A percentile compares a stretch with the other conserved stretches of the same genome.
These are phyloP conservation scores for Trichoderma pleuroti DNA, from an alignment of 2,329 filamentous ascomycete species.

Conservation along the genomic window DNA sequence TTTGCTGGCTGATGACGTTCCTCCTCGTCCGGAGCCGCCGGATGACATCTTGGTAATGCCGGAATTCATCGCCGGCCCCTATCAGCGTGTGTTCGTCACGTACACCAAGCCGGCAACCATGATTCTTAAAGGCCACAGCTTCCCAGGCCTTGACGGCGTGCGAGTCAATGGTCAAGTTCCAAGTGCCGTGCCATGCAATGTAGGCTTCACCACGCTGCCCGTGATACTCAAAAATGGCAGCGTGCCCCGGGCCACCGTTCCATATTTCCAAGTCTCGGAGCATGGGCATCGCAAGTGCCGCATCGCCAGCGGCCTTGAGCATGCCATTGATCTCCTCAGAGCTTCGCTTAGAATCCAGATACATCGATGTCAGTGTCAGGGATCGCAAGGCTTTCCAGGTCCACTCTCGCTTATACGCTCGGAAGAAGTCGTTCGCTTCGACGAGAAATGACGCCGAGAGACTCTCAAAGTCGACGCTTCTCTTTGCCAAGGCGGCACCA, in stretches of 20 bases:
- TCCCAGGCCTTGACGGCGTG: not conserved
- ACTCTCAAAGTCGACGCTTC: not conserved
- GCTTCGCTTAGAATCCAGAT: not conserved
- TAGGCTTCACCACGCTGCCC: not conserved
- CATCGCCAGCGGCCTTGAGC: not conserved
- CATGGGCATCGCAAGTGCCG: conserved; percentile 2
- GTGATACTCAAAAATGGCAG: conserved; percentile 1
- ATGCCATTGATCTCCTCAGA: not conserved
- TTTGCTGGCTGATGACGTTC: not conserved
- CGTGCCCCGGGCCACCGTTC: conserved; percentile 7
- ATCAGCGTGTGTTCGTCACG: not conserved
- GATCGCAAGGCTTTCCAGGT: not conserved
- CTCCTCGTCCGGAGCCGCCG: not conserved
- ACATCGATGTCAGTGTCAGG: conserved; percentile 3
- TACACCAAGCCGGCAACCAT: not conserved
- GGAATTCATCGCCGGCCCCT: not conserved
- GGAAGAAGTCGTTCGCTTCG: conserved; percentile 11
- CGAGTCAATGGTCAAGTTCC: not conserved
- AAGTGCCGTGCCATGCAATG: not conserved
- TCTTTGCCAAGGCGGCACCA: not conserved
- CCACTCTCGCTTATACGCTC: not conserved
- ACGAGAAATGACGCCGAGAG: not conserved
- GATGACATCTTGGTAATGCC: not conserved
- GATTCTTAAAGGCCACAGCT: not conserved
- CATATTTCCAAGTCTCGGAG: conserved; percentile 8